A percentile compares a stretch with the other conserved stretches of the same genome.
Evolutionary conservation across 2,329 filamentous ascomycete genomes (phyloP).

Genomic region (Dactylellina haptotyla): DNA sequence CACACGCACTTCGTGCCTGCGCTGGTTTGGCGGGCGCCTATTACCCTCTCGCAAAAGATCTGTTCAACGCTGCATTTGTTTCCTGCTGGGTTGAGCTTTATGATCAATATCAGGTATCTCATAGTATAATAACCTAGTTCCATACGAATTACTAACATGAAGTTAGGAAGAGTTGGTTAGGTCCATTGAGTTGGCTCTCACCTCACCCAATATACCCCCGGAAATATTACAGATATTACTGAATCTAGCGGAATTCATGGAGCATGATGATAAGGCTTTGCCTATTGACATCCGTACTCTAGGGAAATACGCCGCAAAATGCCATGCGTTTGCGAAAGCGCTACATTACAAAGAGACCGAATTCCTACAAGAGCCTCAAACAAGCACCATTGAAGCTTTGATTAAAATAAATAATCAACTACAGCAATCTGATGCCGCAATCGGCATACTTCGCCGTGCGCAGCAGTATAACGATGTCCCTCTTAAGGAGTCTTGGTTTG

Average conservation of each 20-base stretch:
- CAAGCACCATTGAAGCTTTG: constrained; percentile 91
- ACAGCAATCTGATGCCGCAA: constrained; percentile 97
- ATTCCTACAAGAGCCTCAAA: constrained; percentile 96
- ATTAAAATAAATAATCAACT: constrained; percentile 99
- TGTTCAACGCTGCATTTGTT: constrained; percentile 99
- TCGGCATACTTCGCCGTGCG: constrained; percentile 94
- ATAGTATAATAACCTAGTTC: constrained; percentile 21
- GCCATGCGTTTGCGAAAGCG: constrained; percentile 97
- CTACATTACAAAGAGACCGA: constrained; percentile 99
- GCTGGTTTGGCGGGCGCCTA: constrained; percentile 91
- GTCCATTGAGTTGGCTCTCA: constrained; percentile 94
- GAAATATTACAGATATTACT: constrained; percentile 93
- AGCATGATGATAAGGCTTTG: constrained; percentile 97
- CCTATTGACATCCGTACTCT: constrained; percentile 96
- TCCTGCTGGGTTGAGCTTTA: constrained; percentile 99
- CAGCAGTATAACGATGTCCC: constrained; percentile 96
- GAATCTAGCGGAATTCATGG: constrained; percentile 99
- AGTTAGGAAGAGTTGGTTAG: constrained; percentile 82
- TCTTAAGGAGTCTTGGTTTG: constrained; percentile 97
- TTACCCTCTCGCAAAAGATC: constrained; percentile 85
- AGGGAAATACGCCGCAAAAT: constrained; percentile 93
- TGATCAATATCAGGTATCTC: constrained; percentile 79
- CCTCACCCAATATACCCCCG: constrained; percentile 92
- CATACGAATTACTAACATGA: constrained; percentile 8
- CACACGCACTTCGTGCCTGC: constrained; percentile 92